Evolutionary conservation across 371 early-diverging fungal species (phyloP).

Genomic region (Parasitella parasitica): DNA sequence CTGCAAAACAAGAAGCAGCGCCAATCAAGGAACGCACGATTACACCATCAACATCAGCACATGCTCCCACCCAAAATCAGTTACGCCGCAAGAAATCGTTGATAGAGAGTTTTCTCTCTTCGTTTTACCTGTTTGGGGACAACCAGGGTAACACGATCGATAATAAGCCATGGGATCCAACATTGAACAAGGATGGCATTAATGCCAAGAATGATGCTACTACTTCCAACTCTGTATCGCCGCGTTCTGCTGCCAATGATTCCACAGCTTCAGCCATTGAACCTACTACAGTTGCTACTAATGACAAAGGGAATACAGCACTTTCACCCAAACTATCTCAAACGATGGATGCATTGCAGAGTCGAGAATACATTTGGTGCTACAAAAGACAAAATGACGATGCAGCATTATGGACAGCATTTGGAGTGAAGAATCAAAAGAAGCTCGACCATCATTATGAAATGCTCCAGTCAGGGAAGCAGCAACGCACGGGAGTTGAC

Average conservation of each 20-base stretch:
- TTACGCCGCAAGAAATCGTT: slow-evolving; percentile 12
- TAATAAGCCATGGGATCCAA: not conserved
- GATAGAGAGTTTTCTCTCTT: slow-evolving; percentile 8
- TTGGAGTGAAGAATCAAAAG: slow-evolving; percentile 11
- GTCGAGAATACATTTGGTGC: slow-evolving; percentile 14
- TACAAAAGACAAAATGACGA: slow-evolving; percentile 1
- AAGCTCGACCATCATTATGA: slow-evolving; percentile 9
- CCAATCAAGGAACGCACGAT: not conserved
- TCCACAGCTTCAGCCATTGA: not conserved
- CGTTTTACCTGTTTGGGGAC: slow-evolving; percentile 7
- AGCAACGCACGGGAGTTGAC: not conserved
- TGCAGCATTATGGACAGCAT: slow-evolving; percentile 9
- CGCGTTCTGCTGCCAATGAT: no score
- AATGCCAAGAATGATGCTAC: not conserved
- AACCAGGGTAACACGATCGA: not conserved
- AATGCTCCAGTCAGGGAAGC: not conserved
- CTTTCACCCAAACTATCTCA: not conserved
- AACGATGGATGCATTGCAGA: slow-evolving; percentile 2
- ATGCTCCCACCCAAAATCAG: not conserved
- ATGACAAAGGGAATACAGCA: not conserved
- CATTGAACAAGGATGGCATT: no score
- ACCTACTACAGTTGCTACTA: not conserved
- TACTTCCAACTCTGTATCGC: not conserved
- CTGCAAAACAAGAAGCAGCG: not conserved
- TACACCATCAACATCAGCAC: not conserved